phyloP scores from a whole-genome alignment of 148 eudicot genomes.

The Euryodendron excelsum region DNA sequence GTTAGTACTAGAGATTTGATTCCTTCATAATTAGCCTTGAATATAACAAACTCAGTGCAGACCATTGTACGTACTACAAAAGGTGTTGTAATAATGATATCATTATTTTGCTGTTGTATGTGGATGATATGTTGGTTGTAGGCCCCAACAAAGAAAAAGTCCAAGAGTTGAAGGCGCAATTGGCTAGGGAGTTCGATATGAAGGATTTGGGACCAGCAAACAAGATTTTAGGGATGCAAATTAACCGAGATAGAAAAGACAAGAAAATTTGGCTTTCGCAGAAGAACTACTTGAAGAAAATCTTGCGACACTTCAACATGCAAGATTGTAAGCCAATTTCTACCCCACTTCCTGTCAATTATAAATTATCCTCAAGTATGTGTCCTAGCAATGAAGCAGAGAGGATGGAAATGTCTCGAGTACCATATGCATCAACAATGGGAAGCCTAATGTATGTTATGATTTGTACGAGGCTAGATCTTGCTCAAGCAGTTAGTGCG shows the following conservation, averaged over 20 bases:
- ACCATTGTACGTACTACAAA: not conserved
- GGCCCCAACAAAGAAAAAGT: not conserved
- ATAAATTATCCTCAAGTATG: not conserved
- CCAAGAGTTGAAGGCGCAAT: not conserved
- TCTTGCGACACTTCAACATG: slow-evolving; percentile 5
- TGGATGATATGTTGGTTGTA: too few relatives aligned
- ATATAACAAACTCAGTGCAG: not conserved
- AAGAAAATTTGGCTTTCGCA: slow-evolving; percentile 4
- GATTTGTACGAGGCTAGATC: too few relatives aligned
- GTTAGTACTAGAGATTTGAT: slow-evolving; percentile 4
- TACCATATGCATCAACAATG: not conserved
- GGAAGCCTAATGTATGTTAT: not conserved
- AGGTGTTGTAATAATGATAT: too few relatives aligned
- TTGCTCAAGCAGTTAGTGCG: too few relatives aligned
- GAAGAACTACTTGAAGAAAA: not conserved
- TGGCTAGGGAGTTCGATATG: not conserved
- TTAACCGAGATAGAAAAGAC: not conserved
- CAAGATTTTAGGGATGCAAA: too few relatives aligned
- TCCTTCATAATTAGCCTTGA: not conserved
- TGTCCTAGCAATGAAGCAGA: not conserved
- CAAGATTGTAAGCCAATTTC: slow-evolving; percentile 10
- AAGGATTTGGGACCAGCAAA: too few relatives aligned
- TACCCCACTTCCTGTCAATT: slow-evolving; percentile 14
- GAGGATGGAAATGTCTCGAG: not conserved
- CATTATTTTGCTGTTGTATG: too few relatives aligned